A percentile compares a stretch with the other conserved stretches of the same genome.
Conservation (phyloP, 2,329 filamentous ascomycete genomes). For the Eutypella sp. region DNA sequence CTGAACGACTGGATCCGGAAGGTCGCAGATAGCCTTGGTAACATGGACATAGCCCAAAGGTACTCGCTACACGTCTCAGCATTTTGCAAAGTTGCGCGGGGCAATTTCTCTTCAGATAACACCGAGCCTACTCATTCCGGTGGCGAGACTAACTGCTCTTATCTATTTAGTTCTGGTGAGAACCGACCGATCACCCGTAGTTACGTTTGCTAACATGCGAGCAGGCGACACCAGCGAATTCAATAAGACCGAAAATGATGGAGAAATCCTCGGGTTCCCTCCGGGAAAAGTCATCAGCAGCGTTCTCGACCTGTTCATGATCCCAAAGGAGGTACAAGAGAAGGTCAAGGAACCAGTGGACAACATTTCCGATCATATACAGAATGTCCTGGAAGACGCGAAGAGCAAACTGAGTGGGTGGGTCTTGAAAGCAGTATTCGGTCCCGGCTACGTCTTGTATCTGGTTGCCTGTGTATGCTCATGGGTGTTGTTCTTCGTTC, state of each 20-base stretch:
- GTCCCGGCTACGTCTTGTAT: not conserved
- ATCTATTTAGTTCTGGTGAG: slow-evolving; percentile 1
- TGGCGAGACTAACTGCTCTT: not conserved
- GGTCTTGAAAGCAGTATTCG: too few species aligned
- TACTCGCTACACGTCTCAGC: slow-evolving; percentile 1
- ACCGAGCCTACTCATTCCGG: not conserved
- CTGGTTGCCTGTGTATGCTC: not conserved
- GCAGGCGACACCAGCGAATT: not conserved
- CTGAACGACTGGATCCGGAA: not conserved
- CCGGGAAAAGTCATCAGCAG: slow-evolving; percentile 1
- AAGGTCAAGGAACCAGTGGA: slow-evolving; percentile 2
- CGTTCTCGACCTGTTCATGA: not conserved
- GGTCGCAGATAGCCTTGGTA: not conserved
- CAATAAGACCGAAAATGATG: not conserved
- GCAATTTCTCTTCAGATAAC: not conserved
- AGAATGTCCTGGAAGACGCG: not conserved
- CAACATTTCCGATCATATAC: not conserved
- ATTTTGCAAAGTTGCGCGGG: not conserved
- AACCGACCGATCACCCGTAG: not conserved
- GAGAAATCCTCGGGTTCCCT: not conserved
- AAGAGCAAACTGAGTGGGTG: too few species aligned
- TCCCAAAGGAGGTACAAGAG: slow-evolving; percentile 1
- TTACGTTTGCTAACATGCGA: not conserved
- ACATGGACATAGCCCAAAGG: not conserved
- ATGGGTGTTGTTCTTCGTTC: not conserved